Evolutionary conservation across 805 yeast genomes (phyloP), one percentile per base, ranked within the genome.

Genomic region (Maudiozyma barnettii): DNA sequence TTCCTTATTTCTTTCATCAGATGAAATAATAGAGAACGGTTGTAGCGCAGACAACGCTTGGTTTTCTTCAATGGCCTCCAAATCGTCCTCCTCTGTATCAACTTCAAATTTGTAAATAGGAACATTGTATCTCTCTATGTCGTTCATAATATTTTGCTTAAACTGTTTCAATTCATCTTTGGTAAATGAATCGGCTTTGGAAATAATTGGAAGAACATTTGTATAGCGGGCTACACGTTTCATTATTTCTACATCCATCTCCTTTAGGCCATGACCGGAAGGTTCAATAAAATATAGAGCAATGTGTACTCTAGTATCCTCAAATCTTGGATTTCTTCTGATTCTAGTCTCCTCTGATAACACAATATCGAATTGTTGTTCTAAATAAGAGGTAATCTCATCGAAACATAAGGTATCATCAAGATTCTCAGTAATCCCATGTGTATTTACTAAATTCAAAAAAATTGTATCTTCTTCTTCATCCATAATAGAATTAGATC

Each of bases 271-370:
- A 61, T 84, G 93, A 16, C 95, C 95, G 4, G 81, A 72, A 1
- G 91, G 83, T 44, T 83, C 78, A 53, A 84, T 75, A 59, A 84
- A 84, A 61, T 84, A 84, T 43, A 84, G 64, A 51, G 83, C 75
- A 7, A 79, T 80, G 60, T 84, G 93, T 39, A 84, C 86, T 56
- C 93, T 72, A 16, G 89, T 74, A 67, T 85, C 91, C 55, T 76
- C 81, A 59, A 83, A 81, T 53, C 86, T 72, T 22, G 95, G 95
- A 61, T 87, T 86, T 74, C 97, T 81, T 64, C 77, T 76, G 53
- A 89, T 86, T 52, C 91, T 74, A 1, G 93, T 84, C 64, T 89
- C 96, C 63, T 89, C 96, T 1, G 86, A 87, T 42, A 89, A 73
- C 0, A 85, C 88, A 48, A 75, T 69, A 61, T 83, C 90, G 60